Conservation (phyloP, 345 rosid species). For the Eucalyptus fibrosa region DNA sequence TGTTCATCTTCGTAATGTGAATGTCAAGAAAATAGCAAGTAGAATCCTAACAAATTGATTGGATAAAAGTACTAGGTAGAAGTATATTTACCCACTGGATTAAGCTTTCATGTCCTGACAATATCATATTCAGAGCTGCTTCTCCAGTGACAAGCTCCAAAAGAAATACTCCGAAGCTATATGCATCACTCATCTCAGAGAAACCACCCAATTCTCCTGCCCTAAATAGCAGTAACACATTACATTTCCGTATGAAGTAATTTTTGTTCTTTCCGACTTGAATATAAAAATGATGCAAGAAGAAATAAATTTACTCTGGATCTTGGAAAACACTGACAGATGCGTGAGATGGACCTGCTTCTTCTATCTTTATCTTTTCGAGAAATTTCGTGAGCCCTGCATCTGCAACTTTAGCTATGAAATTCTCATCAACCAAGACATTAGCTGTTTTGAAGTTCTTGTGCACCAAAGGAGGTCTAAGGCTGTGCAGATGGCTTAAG, state of each 20-base stretch:
- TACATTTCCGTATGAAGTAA: background rate
- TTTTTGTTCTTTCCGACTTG: background rate
- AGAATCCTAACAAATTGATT: background rate
- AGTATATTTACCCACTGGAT: constrained; percentile 31
- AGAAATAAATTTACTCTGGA: constrained; percentile 41
- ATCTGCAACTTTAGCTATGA: constrained; percentile 52
- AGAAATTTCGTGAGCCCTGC: constrained; percentile 32
- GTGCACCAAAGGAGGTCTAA: constrained; percentile 52
- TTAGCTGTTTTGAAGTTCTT: constrained; percentile 58
- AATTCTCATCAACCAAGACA: constrained; percentile 56
- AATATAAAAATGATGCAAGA: background rate
- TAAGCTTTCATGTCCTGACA: constrained; percentile 24
- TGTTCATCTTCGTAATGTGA: background rate
- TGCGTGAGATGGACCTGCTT: constrained; percentile 30
- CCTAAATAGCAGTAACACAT: constrained; percentile 10
- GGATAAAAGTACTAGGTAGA: background rate
- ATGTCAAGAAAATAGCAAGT: background rate
- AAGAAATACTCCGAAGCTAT: constrained; percentile 65
- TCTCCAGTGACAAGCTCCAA: constrained; percentile 50
- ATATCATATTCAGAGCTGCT: constrained; percentile 6
- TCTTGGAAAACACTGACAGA: constrained; percentile 26
- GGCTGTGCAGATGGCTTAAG: constrained; percentile 37
- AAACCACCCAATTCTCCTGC: constrained; percentile 12
- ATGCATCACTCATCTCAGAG: constrained; percentile 39
- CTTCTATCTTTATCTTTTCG: constrained; percentile 26